These are phyloP conservation scores for Barnettozyma californica DNA, from an alignment of 805 yeast genomes.

Conservation along the genomic window DNA sequence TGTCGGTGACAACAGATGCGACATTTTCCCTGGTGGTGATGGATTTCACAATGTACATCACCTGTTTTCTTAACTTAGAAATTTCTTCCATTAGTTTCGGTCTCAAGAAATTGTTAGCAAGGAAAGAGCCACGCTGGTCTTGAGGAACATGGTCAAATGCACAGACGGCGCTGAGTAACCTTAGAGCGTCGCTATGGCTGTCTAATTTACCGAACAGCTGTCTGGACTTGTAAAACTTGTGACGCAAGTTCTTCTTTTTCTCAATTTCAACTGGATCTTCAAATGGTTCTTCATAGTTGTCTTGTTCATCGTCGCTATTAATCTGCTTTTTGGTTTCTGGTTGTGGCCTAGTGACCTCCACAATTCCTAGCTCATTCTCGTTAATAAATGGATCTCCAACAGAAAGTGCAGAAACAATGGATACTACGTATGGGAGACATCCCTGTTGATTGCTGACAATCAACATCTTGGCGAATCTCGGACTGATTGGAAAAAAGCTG, in stretches of 20 bases:
- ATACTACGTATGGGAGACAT: constrained; percentile 84
- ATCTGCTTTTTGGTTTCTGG: constrained; percentile 3
- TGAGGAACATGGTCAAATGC: constrained; percentile 73
- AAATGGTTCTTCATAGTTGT: constrained; percentile 25
- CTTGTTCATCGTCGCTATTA: constrained; percentile 27
- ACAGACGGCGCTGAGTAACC: constrained; percentile 74
- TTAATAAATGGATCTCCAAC: constrained; percentile 88
- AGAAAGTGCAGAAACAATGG: constrained; percentile 85
- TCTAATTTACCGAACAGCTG: constrained; percentile 64
- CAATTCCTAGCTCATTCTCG: constrained; percentile 69
- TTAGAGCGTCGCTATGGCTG: constrained; percentile 67
- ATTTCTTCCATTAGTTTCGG: constrained; percentile 84
- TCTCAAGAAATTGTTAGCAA: constrained; percentile 61
- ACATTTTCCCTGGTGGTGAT: constrained; percentile 57
- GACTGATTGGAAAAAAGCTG: constrained; percentile 90
- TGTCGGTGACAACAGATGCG: constrained; percentile 40
- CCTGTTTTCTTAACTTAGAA: constrained; percentile 70
- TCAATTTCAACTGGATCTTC: constrained; percentile 33
- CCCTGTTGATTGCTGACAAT: constrained; percentile 81
- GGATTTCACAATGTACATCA: constrained; percentile 66
- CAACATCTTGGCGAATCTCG: constrained; percentile 87
- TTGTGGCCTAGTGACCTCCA: constrained; percentile 14
- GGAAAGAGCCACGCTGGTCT: constrained; percentile 42
- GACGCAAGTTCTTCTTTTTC: constrained; percentile 36
- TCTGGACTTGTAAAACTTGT: constrained; percentile 54